These are phyloP conservation scores for Sporothrix variecibatus DNA, from an alignment of 2,329 filamentous ascomycete species.

Conservation along the genomic window DNA sequence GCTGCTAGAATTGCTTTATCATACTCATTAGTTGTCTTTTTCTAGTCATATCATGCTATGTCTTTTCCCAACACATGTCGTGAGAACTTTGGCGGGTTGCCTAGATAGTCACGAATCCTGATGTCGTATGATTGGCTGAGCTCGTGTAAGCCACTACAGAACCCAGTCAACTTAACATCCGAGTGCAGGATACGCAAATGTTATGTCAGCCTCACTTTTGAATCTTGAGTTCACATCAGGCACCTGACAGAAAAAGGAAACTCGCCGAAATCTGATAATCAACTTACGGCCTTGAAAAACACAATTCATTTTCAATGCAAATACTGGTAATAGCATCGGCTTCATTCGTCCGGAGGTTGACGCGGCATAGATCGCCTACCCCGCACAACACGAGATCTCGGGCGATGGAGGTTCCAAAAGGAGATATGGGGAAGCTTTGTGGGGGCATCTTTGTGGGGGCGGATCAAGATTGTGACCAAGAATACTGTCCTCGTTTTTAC, in stretches of 20 bases:
- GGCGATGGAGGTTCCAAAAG: not conserved
- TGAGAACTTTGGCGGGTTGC: too few relatives aligned
- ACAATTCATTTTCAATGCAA: not conserved
- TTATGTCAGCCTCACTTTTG: not conserved
- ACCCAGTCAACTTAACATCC: too few relatives aligned
- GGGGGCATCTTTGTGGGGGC: not conserved
- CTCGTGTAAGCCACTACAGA: not conserved
- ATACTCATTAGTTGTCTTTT: too few relatives aligned
- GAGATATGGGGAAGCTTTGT: not conserved
- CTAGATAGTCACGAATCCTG: too few relatives aligned
- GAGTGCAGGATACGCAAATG: too few relatives aligned
- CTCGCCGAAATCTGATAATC: not conserved
- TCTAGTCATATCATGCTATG: too few relatives aligned
- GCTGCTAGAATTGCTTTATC: too few relatives aligned
- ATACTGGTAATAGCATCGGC: not conserved
- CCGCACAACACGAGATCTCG: not conserved
- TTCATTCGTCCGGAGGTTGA: conserved; percentile 5
- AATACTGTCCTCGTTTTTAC: not conserved
- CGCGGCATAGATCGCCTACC: not conserved
- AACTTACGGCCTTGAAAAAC: not conserved
- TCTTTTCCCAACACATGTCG: too few relatives aligned
- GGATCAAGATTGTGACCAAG: not conserved
- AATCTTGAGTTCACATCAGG: not conserved
- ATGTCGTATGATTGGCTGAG: not conserved
- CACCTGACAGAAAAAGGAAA: not conserved